A percentile compares a stretch with the other conserved stretches of the same genome.
phyloP scores from a whole-genome alignment of 2,329 filamentous ascomycete genomes.

The Penicillium janthinellum region DNA sequence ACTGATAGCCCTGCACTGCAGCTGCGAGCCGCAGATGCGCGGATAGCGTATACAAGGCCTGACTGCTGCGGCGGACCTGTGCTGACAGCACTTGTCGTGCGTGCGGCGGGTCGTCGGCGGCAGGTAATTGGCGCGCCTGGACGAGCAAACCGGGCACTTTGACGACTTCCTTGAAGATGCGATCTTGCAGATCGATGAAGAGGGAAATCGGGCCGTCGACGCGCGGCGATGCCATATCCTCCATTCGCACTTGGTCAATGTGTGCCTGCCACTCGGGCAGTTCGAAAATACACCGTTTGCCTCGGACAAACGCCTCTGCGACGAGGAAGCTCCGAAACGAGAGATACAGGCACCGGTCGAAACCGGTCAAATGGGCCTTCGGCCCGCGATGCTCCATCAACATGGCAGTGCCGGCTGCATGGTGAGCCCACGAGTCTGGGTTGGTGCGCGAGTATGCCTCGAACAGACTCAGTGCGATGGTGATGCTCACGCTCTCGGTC shows the following conservation, averaged over 20 bases:
- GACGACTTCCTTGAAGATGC: constrained; percentile 28
- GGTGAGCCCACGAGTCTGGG: constrained; percentile 36
- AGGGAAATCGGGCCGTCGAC: constrained; percentile 24
- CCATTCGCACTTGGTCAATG: constrained; percentile 30
- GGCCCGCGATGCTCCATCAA: constrained; percentile 38
- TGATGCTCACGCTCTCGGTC: constrained; percentile 36
- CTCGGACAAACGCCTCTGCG: constrained; percentile 34
- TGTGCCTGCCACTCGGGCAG: constrained; percentile 35
- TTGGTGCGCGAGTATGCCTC: constrained; percentile 39
- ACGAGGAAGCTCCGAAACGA: constrained; percentile 40
- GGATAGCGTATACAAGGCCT: constrained; percentile 7
- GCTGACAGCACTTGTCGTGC: constrained; percentile 1
- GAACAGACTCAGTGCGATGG: constrained; percentile 38
- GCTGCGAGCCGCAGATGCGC: constrained; percentile 20
- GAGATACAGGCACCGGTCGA: constrained; percentile 37
- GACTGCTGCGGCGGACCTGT: constrained; percentile 7
- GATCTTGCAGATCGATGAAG: constrained; percentile 29
- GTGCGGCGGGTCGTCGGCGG: constrained; percentile 1
- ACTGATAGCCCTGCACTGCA: constrained; percentile 15
- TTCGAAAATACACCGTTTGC: constrained; percentile 35
- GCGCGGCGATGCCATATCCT: constrained; percentile 26
- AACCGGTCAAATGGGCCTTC: constrained; percentile 30
- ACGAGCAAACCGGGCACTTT: constrained; percentile 25
- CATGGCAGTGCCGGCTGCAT: constrained; percentile 35
- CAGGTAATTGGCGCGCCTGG: constrained; percentile 15